Evolutionary conservation across 202 grass and related monocot genomes (phyloP), one percentile per base, ranked within the genome.

Genomic region (Brachypodium distachyon): DNA sequence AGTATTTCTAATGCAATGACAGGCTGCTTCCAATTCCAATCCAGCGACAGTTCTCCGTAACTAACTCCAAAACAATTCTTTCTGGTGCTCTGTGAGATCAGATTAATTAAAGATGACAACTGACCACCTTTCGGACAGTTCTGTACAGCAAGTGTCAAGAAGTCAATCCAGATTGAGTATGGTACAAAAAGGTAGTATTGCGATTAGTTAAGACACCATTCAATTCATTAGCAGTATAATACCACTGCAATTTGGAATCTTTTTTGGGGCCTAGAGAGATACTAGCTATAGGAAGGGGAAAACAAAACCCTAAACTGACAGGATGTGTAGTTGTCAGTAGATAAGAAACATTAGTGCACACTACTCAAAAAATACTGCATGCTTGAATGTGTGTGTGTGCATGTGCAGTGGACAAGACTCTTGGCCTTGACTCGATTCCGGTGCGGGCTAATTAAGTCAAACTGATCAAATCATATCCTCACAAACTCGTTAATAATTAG

Each of bases 271-370:
- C 49, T 33, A 18, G 59, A 36, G 26, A 17, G 40, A 58, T 17
- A 16, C 10, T 53, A 3, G 51, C 12, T 4, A 23, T 26, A 2
- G 7, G n/a, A n/a, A 40, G 1, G 11, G 44, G 29, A 47, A 22
- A 50, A 67, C 29, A 76, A 61, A 76, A n/a, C 51, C 33, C 41
- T 61, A 72, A 61, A 83, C 74, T 63, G 75, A 41, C 75, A 74
- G 61, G 51, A 47, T 22, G 44, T 63, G 70, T 77, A 80, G 53
- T 19, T 83, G 85, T 88, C 80, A 88, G 81, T 50, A 37, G 75
- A 88, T 83, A 87, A 83, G 52, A 87, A 88, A 80, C 75, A 80
- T 63, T 60, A 29, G 75, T 48, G 70, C 80, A 67, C 80, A 55
- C 14, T 37, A 36, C 77, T 29, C 81, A 62, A 88, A 84, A 88